phyloP scores from a whole-genome alignment of 2,329 filamentous ascomycete genomes.

The Colletotrichum coccodes region DNA sequence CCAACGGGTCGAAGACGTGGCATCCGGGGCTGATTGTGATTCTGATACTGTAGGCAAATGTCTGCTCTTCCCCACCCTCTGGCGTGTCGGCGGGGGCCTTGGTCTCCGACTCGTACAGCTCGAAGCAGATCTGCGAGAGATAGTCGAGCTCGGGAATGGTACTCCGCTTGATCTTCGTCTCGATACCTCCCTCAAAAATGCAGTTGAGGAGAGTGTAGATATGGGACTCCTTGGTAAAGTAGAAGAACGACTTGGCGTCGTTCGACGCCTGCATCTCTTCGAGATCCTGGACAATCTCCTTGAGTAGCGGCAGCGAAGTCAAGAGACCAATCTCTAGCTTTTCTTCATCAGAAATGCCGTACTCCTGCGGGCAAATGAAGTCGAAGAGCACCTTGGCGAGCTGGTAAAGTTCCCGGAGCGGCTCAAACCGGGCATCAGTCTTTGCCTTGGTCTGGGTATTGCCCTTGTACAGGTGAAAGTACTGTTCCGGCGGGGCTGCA shows the following conservation, averaged over 20 bases:
- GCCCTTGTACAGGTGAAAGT: constrained; percentile 91
- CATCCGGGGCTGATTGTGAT: constrained; percentile 96
- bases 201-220: constrained; percentile 99
- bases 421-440: constrained; percentile 85
- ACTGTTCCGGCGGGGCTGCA: constrained; percentile 72
- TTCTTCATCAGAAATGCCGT: constrained; percentile 93
- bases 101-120: constrained; percentile 95
- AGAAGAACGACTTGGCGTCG: constrained; percentile 95
- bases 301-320: constrained; percentile 91
- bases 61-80: constrained; percentile 68
- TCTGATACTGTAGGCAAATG: constrained; percentile 93
- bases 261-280: constrained; percentile 97
- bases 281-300: constrained; percentile 95
- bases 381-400: constrained; percentile 96
- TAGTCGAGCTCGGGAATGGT: constrained; percentile 98
- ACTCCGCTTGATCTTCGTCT: constrained; percentile 95
- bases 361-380: constrained; percentile 98
- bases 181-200: constrained; percentile 95
- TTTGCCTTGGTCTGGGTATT: constrained; percentile 80
- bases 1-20: constrained; percentile 94
- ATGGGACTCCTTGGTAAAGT: constrained; percentile 99
- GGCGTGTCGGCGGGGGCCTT: constrained; percentile 56
- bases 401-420: constrained; percentile 91
- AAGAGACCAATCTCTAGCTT: constrained; percentile 98
- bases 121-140: constrained; percentile 96